Evolutionary conservation across 148 eudicot genomes (phyloP).

Genomic region (Arctostaphylos glauca): DNA sequence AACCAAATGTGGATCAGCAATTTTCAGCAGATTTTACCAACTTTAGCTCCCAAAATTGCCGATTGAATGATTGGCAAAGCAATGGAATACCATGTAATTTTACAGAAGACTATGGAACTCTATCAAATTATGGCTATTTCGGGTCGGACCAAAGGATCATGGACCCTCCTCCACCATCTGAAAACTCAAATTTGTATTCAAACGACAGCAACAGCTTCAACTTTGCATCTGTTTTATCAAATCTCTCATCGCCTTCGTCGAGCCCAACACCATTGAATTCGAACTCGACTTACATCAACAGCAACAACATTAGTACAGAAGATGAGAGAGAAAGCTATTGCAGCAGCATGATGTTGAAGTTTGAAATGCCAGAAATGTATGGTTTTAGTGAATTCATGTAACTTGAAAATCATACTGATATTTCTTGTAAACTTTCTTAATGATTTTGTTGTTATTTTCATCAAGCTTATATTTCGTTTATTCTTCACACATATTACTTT

Average conservation of each 20-base stretch:
- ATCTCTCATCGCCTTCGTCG: conserved; percentile 61
- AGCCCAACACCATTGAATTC: conserved; percentile 65
- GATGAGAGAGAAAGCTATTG: conserved; percentile 72
- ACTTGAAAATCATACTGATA: background rate
- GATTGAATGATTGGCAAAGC: conserved; percentile 44
- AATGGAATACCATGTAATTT: conserved; percentile 18
- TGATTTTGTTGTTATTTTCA: background rate
- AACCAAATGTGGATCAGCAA: conserved; percentile 36
- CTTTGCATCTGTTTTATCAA: conserved; percentile 54
- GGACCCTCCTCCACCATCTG: conserved; percentile 33
- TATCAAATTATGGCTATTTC: conserved; percentile 35
- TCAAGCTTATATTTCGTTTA: background rate
- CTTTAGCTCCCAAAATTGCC: conserved; percentile 35
- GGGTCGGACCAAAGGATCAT: conserved; percentile 33
- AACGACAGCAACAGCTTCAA: conserved; percentile 36
- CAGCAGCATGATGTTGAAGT: conserved; percentile 63
- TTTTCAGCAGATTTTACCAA: conserved; percentile 30
- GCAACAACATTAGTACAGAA: conserved; percentile 39
- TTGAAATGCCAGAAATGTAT: conserved; percentile 56
- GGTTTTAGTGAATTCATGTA: conserved; percentile 58
- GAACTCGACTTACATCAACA: conserved; percentile 39
- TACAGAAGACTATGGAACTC: conserved; percentile 21
- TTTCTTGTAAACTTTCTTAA: background rate
- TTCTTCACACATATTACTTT: background rate
- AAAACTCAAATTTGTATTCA: conserved; percentile 33